Evolutionary conservation across 1,284 basidiomycete species (phyloP).

Genomic region (Psilocybe mexicana): DNA sequence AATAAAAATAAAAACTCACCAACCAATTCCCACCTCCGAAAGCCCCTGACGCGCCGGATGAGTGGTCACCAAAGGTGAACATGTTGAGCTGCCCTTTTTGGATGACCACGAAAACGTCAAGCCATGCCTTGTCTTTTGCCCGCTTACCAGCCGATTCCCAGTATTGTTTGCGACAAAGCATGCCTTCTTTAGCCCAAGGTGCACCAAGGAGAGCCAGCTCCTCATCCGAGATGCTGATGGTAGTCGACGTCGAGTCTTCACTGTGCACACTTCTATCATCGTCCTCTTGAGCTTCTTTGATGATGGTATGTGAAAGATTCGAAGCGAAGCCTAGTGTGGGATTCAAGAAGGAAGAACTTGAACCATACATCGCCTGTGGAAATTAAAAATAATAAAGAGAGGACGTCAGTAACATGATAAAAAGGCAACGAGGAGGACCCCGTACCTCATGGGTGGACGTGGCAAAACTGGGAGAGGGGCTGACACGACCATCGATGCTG

Average conservation of each 20-base stretch:
- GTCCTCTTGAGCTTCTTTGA: slow-evolving; percentile 91
- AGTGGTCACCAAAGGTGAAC: slow-evolving; percentile 86
- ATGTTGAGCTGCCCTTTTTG: slow-evolving; percentile 92
- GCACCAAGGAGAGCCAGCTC: slow-evolving; percentile 92
- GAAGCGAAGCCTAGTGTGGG: slow-evolving; percentile 93
- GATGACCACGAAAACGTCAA: slow-evolving; percentile 95
- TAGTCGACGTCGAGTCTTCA: slow-evolving; percentile 59
- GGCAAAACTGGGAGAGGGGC: slow-evolving; percentile 86
- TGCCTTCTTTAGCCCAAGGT: slow-evolving; percentile 98
- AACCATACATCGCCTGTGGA: slow-evolving; percentile 44
- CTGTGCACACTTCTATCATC: slow-evolving; percentile 75
- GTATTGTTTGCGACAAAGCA: slow-evolving; percentile 92
- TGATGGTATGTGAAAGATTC: slow-evolving; percentile 94
- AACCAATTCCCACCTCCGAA: slow-evolving; percentile 98
- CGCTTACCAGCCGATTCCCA: slow-evolving; percentile 85
- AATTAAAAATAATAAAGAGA: slow-evolving; percentile 7
- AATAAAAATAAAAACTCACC: slow-evolving; percentile 40
- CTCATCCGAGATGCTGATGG: slow-evolving; percentile 87
- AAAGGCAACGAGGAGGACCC: slow-evolving; percentile 7
- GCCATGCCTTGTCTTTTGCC: slow-evolving; percentile 85
- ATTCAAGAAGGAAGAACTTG: slow-evolving; percentile 64
- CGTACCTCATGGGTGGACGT: slow-evolving; percentile 82
- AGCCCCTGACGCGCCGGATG: slow-evolving; percentile 53
- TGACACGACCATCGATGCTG: slow-evolving; percentile 81
- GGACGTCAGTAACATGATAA: neutral